Evolutionary conservation across 257 asterid species (phyloP), one percentile per base, ranked within the genome.

Genomic region (Cordia subcordata): DNA sequence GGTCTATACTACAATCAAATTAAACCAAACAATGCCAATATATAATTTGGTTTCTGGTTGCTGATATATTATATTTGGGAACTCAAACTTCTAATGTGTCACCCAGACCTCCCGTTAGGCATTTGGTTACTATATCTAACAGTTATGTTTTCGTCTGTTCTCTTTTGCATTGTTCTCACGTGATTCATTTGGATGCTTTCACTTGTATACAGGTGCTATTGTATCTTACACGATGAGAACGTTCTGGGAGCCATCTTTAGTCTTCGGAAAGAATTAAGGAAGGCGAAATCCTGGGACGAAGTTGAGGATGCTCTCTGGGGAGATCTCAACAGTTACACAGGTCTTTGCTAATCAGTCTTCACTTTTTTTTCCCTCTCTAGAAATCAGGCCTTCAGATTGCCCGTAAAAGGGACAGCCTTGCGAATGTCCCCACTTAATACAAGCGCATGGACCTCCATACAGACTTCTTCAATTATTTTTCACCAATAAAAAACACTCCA

Each of bases 231-330:
- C 17, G 95, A 88, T 6, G 99, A 88, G 1, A 92, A 92, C 22
- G 82, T 92, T 1, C 55, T 92, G 71, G 96, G 96, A 53, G 91
- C 97, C 5, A 80, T 86, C 69, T 92, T 92, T 73, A 61, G 89
- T 67, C 64, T 80, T 6, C 84, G 96, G 89, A 85, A 83, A 78
- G 96, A 88, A 68, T 67, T 81, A 11, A 86, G 75, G 80, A 66
- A 53, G 49, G 96, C 94, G 58, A 66, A 75, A 42, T 69, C 96
- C 37, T 88, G 97, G 97, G 96, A 86, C 68, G 95, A 92, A 73
- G 97, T 88, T 20, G 99, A 92, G 75, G 79, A 81, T 60, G 78
- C 75, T 73, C 89, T 88, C 23, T 92, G 97, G 99, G 99, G 95
- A 47, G 80, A 74, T 68, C 77, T 88, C 1, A 88, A 88, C 64